These are phyloP conservation scores for Stephanodiscus minutulus DNA, from an alignment of 108 stramenopile species.

Conservation along the genomic window DNA sequence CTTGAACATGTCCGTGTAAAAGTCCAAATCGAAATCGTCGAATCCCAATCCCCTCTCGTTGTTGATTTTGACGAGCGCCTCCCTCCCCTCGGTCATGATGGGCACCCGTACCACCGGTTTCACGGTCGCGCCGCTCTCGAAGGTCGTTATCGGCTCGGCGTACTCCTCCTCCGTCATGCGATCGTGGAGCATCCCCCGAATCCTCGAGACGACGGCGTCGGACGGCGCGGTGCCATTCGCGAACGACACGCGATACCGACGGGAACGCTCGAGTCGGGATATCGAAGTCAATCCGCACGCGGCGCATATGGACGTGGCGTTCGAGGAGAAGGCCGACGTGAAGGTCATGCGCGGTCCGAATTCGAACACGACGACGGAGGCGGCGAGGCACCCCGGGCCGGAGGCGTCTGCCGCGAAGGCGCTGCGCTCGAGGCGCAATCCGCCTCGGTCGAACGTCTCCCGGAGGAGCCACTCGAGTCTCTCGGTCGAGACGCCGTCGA, in stretches of 20 bases:
- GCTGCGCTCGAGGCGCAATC: constrained; percentile 62
- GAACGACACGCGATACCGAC: constrained; percentile 68
- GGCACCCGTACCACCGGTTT: constrained; percentile 81
- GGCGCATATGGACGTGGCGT: constrained; percentile 88
- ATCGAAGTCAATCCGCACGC: constrained; percentile 77
- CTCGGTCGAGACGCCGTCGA: constrained; percentile 41
- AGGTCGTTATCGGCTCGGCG: constrained; percentile 70
- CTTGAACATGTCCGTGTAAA: constrained; percentile 95
- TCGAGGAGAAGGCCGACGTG: constrained; percentile 95
- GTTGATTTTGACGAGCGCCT: constrained; percentile 92
- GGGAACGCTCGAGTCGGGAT: constrained; percentile 85
- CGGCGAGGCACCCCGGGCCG: not conserved
- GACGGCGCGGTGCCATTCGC: constrained; percentile 2
- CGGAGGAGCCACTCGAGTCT: constrained; percentile 89
- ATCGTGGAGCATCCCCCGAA: constrained; percentile 87
- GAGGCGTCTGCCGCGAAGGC: constrained; percentile 25
- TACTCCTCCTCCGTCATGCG: constrained; percentile 99
- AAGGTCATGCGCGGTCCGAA: constrained; percentile 99
- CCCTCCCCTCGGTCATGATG: constrained; percentile 89
- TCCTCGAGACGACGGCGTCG: constrained; percentile 38
- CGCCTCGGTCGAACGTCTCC: constrained; percentile 89
- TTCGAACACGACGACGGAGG: constrained; percentile 70
- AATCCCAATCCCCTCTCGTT: constrained; percentile 92
- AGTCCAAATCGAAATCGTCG: constrained; percentile 98
- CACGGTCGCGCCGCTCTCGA: constrained; percentile 73